phyloP scores from a whole-genome alignment of 1,284 basidiomycete genomes.

The Waitea zeae region DNA sequence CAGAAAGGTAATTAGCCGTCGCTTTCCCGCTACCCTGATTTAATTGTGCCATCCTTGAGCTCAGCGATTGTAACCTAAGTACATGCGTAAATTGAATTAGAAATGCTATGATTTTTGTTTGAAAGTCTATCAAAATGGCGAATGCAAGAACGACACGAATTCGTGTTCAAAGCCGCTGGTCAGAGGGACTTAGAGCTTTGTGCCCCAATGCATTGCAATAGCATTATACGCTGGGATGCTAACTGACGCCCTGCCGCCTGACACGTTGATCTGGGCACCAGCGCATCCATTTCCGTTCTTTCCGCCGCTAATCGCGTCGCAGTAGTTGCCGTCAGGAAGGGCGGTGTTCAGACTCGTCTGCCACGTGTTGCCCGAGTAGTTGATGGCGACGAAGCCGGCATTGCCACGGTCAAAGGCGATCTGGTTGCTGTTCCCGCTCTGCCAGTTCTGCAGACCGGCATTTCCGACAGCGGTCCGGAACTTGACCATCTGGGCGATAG shows the following conservation, averaged over 20 bases:
- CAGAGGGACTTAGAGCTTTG: slow-evolving; percentile 5
- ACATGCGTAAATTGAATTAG: too few species aligned
- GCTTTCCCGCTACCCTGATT: too few species aligned
- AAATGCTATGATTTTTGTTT: too few species aligned
- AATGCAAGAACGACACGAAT: too few species aligned
- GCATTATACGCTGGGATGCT: slow-evolving; percentile 3
- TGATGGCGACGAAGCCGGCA: slow-evolving; percentile 17
- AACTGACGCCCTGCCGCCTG: slow-evolving; percentile 3
- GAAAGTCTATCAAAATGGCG: too few species aligned
- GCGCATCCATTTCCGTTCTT: slow-evolving; percentile 8
- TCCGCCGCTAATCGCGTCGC: slow-evolving; percentile 15
- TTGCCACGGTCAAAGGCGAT: slow-evolving; percentile 19
- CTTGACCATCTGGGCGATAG: slow-evolving; percentile 17
- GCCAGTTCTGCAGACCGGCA: slow-evolving; percentile 12
- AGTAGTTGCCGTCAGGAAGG: slow-evolving; percentile 15
- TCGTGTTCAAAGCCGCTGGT: too few species aligned
- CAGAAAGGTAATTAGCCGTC: too few species aligned
- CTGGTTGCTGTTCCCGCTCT: slow-evolving; percentile 7
- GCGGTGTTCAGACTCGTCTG: slow-evolving; percentile 12
- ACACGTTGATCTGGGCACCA: slow-evolving; percentile 9
- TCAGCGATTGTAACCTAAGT: too few species aligned
- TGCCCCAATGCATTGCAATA: slow-evolving; percentile 5
- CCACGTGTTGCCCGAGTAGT: slow-evolving; percentile 15
- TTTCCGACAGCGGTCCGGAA: slow-evolving; percentile 18
- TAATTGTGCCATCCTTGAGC: too few species aligned